phyloP scores from a whole-genome alignment of 306 rosid genomes.

The Senna siamea region DNA sequence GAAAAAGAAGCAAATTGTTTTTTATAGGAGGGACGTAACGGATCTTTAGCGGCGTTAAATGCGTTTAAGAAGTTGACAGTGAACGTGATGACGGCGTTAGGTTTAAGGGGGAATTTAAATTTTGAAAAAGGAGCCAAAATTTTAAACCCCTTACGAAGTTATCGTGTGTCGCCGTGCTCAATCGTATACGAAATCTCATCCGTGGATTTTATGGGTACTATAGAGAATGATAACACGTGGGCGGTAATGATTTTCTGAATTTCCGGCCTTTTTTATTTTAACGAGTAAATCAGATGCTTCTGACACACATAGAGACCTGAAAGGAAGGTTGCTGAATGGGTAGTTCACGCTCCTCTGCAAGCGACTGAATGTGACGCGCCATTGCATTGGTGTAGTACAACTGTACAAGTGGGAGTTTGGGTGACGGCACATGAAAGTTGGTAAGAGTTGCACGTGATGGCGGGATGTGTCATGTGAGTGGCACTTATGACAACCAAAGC shows the following conservation, averaged over 20 bases:
- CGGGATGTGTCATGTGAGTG: conserved; percentile 39
- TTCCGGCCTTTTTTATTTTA: neutral
- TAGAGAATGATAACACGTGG: accelerated
- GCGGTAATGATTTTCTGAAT: neutral
- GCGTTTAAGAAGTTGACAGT: neutral
- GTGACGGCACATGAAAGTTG: conserved; percentile 9
- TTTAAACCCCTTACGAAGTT: conserved; percentile 14
- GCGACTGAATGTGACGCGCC: conserved; percentile 22
- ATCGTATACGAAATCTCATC: neutral
- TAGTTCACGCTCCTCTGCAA: neutral
- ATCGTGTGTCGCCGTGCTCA: neutral
- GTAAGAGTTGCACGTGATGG: conserved; percentile 43
- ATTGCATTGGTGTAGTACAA: conserved; percentile 1
- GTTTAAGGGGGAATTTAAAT: conserved; percentile 46
- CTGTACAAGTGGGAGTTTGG: neutral
- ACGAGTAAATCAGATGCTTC: neutral
- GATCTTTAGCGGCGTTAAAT: conserved; percentile 35
- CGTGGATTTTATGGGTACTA: neutral
- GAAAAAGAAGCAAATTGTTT: neutral
- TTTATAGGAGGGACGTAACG: conserved; percentile 41
- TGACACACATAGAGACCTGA: neutral
- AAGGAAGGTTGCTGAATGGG: neutral
- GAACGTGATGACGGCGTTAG: conserved; percentile 38
- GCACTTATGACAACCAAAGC: neutral
- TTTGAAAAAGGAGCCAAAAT: conserved; percentile 35